Percentiles rank a stretch among this genome's conserved stretches.
phyloP scores from a whole-genome alignment of 1,284 basidiomycete genomes.

The Pulchroboletus neoregius region DNA sequence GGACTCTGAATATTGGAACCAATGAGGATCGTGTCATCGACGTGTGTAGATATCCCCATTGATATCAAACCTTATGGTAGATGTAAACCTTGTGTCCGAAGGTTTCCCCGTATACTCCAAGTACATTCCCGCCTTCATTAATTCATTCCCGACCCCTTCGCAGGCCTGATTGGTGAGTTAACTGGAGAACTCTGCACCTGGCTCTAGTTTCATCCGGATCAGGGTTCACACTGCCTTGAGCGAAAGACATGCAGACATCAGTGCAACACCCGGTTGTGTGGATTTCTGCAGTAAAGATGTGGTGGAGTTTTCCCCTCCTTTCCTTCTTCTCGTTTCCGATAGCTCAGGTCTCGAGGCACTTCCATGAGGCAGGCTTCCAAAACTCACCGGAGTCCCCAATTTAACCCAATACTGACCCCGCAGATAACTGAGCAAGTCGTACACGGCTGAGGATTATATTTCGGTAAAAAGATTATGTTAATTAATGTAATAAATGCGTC shows the following conservation, averaged over 20 bases:
- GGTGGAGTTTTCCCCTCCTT: not conserved
- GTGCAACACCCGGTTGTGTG: slow-evolving; percentile 4
- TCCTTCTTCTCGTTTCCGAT: slow-evolving; percentile 11
- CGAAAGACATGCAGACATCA: slow-evolving; percentile 2
- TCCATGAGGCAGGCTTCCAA: slow-evolving; percentile 6
- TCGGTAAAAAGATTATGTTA: slow-evolving; percentile 1
- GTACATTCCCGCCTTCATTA: slow-evolving; percentile 13
- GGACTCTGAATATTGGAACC: slow-evolving; percentile 10
- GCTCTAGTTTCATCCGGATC: not conserved
- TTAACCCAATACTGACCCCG: not conserved
- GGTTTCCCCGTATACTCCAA: slow-evolving; percentile 6
- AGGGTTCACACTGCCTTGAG: slow-evolving; percentile 10
- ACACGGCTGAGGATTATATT: not conserved
- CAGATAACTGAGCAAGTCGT: not conserved
- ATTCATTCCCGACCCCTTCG: slow-evolving; percentile 5
- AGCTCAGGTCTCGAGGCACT: slow-evolving; percentile 5
- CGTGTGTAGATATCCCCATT: slow-evolving; percentile 21
- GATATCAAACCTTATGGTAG: slow-evolving; percentile 18
- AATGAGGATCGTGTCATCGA: slow-evolving; percentile 9
- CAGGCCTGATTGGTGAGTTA: slow-evolving; percentile 10
- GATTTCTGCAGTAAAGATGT: slow-evolving; percentile 11
- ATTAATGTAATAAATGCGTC: not conserved
- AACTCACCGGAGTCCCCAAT: not conserved
- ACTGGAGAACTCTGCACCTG: slow-evolving; percentile 2
- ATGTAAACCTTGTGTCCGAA: slow-evolving; percentile 7